A percentile compares a stretch with the other conserved stretches of the same genome.
Evolutionary conservation across 495 filamentous ascomycete species (phyloP).

Genomic region (Echria macrotheca): DNA sequence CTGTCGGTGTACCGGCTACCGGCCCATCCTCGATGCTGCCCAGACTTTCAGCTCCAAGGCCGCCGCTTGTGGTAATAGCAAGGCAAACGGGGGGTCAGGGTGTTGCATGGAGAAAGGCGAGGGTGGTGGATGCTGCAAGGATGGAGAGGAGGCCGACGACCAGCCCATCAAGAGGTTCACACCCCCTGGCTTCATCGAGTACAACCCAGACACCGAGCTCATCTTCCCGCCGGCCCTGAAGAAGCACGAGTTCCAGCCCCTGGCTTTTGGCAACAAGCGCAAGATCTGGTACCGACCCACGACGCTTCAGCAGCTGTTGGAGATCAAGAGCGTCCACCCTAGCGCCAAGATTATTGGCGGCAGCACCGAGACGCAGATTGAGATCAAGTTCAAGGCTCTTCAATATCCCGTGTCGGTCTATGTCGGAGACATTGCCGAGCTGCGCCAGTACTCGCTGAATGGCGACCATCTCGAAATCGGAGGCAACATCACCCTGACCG

Average conservation of each 20-base stretch:
- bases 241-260: slow-evolving; percentile 73
- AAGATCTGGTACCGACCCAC: slow-evolving; percentile 93
- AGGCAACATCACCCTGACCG: slow-evolving; percentile 85
- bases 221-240: slow-evolving; percentile 85
- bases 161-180: slow-evolving; percentile 64
- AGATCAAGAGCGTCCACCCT: slow-evolving; percentile 83
- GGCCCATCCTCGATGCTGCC: slow-evolving; percentile 90
- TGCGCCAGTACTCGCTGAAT: slow-evolving; percentile 71
- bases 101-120: slow-evolving; percentile 61
- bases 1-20: slow-evolving; percentile 92
- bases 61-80: slow-evolving; percentile 50
- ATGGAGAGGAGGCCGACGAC: slow-evolving; percentile 37
- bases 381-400: slow-evolving; percentile 96
- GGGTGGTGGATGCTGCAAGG: slow-evolving; percentile 56
- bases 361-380: slow-evolving; percentile 95
- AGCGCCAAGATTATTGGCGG: slow-evolving; percentile 92
- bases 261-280: slow-evolving; percentile 88
- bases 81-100: slow-evolving; percentile 54
- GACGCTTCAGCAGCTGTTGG: slow-evolving; percentile 77
- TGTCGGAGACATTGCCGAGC: slow-evolving; percentile 86
- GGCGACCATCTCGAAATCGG: slow-evolving; percentile 82
- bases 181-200: slow-evolving; percentile 84
- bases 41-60: slow-evolving; percentile 55
- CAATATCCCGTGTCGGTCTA: slow-evolving; percentile 86
- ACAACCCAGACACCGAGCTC: slow-evolving; percentile 85